A percentile compares a stretch with the other conserved stretches of the same genome.
Conservation (phyloP, 164 flowering plant species). For the Dillenia suffruticosa region DNA sequence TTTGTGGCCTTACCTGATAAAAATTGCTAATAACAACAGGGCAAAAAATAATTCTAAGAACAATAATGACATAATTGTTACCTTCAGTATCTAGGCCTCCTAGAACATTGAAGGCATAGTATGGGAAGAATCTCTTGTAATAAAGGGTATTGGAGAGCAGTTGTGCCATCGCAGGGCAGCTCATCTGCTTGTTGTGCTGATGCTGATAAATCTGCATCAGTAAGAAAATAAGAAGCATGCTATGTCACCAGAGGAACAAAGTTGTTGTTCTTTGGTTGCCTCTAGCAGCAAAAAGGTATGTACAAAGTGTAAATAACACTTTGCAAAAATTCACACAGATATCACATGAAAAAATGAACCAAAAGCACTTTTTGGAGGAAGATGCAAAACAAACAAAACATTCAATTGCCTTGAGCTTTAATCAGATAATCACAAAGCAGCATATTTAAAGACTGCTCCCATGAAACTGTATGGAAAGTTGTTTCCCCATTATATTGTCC, state of each 20-base stretch:
- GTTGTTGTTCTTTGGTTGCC: too few species aligned
- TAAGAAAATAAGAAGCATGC: conserved; percentile 1
- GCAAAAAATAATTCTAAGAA: background rate
- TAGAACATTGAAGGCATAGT: conserved; percentile 89
- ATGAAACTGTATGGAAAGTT: too few species aligned
- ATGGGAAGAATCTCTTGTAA: conserved; percentile 97
- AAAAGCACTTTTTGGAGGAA: background rate
- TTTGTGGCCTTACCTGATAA: conserved; percentile 2
- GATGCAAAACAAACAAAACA: background rate
- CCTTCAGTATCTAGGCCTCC: conserved; percentile 97
- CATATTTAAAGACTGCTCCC: too few species aligned
- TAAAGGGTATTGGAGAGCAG: conserved; percentile 95
- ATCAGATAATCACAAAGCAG: too few species aligned
- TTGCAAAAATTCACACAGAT: background rate
- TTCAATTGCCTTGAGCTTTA: background rate
- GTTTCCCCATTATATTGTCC: too few species aligned
- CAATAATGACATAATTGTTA: conserved; percentile 7
- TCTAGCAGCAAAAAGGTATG: background rate
- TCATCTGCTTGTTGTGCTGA: conserved; percentile 98
- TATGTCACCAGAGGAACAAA: too few species aligned
- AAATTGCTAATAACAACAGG: background rate
- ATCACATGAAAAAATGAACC: background rate
- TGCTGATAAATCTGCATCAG: conserved; percentile 73
- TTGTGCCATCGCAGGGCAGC: conserved; percentile 98
- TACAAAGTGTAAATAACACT: background rate